A percentile compares a stretch with the other conserved stretches of the same genome.
Conservation (phyloP, 164 flowering plant genomes). For the Tinospora cordifolia region DNA sequence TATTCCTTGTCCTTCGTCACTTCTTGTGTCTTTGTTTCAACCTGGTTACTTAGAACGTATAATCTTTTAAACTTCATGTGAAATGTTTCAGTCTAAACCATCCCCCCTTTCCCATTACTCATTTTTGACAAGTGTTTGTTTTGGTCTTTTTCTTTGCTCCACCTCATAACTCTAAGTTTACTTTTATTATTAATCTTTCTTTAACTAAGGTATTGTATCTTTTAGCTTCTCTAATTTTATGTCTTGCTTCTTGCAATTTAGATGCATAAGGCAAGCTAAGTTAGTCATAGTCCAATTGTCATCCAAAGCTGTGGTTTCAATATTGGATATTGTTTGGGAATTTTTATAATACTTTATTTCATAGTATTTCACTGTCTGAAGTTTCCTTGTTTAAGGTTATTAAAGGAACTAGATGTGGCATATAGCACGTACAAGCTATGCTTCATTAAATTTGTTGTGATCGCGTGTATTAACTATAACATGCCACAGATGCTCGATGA, state of each 20-base stretch:
- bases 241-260: neutral
- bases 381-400: neutral
- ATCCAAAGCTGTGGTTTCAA: neutral
- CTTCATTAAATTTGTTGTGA: neutral
- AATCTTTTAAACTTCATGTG: too few relatives aligned
- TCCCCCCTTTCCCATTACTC: too few relatives aligned
- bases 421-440: neutral
- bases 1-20: too few relatives aligned
- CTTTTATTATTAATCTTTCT: too few relatives aligned
- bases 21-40: too few relatives aligned
- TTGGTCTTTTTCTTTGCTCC: too few relatives aligned
- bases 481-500: conserved; percentile 95
- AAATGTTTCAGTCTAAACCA: too few relatives aligned
- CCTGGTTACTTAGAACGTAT: too few relatives aligned
- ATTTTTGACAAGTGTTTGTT: too few relatives aligned
- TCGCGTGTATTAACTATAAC: neutral
- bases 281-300: neutral
- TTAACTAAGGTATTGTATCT: too few relatives aligned
- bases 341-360: neutral
- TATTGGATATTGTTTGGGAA: neutral
- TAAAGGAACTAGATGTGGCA: neutral
- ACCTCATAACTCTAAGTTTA: too few relatives aligned
- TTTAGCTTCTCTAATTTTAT: neutral
- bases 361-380: neutral
- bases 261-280: neutral